phyloP scores from a whole-genome alignment of 768 basidiomycete genomes.

The Suillus plorans region DNA sequence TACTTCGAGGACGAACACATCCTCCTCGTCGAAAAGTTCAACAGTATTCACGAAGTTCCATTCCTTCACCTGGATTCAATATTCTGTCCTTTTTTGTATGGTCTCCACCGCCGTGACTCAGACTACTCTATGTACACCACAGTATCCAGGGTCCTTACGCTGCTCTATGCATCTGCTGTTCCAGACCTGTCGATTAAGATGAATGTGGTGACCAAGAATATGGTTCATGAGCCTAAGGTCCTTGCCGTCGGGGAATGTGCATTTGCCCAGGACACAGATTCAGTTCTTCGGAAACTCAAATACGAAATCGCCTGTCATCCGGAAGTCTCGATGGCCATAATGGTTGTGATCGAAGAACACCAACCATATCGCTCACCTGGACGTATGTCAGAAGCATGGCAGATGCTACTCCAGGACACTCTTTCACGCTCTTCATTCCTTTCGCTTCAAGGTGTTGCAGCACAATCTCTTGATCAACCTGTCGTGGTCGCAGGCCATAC shows the following conservation, averaged over 20 bases:
- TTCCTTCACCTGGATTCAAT: background rate
- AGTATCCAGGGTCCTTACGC: background rate
- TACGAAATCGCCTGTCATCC: background rate
- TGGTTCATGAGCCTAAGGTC: background rate
- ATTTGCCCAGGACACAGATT: background rate
- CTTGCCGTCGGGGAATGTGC: background rate
- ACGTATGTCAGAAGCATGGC: background rate
- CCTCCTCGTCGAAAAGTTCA: background rate
- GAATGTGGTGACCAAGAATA: too few species aligned
- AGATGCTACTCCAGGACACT: background rate
- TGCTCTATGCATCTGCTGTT: background rate
- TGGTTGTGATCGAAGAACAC: background rate
- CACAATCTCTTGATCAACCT: background rate
- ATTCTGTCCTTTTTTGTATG: background rate
- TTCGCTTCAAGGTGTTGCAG: background rate
- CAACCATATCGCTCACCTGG: background rate
- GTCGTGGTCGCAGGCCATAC: background rate
- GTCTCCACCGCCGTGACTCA: background rate
- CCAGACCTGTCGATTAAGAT: background rate
- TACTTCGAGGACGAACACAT: background rate
- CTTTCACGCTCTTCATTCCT: background rate
- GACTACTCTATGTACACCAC: too few species aligned
- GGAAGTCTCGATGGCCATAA: background rate
- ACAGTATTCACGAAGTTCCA: background rate
- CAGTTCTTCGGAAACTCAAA: background rate